Evolutionary conservation across 345 rosid species (phyloP), one percentile per base, ranked within the genome.

Genomic region (Dipteronia sinensis): DNA sequence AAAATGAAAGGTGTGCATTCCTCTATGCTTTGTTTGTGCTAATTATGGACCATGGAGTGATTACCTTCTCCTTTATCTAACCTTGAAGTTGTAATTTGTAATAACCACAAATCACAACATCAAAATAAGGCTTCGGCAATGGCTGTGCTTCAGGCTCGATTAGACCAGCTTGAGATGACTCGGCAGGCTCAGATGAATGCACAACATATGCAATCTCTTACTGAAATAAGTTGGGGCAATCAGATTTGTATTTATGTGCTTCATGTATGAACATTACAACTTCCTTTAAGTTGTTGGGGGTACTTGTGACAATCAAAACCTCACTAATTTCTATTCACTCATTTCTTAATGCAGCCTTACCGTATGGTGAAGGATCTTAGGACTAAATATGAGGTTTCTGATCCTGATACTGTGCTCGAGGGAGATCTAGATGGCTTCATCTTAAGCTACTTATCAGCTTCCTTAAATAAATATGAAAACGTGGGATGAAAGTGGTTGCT

Each of bases 341-440:
- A 72, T 67, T 59, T 61, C 61, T 58, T 49, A 22, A 10, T 81
- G 82, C 89, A 95, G 98, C 98, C 97, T 69, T 96, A 96, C 76
- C 88, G 90, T 62, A 89, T 94, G 94, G 98, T 96, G 61, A 96
- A 96, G 87, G 99, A 96, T 88, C 93, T 92, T 38, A 82, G 98
- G 66, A 94, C 99, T 65, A 92, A 91, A 72, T 91, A 89, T 31
- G 99, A 96, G 79, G 97, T 94, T 62, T 92, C 91, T 10, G 90
- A 95, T 79, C 96, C 99, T 38, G 97, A 95, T 75, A 87, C 97
- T 3, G 95, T 95, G 42, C 93, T 95, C 20, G 97, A 91, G 69
- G 99, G 98, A 82, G 95, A 91, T 74, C 83, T 94, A 10, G 97
- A 94, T 77, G 93, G 88, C 77, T 94, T 94, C 83, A 88, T 94